These are phyloP conservation scores for Pichia sp. DNA, from an alignment of 1,139 yeast genomes.

Conservation along the genomic window DNA sequence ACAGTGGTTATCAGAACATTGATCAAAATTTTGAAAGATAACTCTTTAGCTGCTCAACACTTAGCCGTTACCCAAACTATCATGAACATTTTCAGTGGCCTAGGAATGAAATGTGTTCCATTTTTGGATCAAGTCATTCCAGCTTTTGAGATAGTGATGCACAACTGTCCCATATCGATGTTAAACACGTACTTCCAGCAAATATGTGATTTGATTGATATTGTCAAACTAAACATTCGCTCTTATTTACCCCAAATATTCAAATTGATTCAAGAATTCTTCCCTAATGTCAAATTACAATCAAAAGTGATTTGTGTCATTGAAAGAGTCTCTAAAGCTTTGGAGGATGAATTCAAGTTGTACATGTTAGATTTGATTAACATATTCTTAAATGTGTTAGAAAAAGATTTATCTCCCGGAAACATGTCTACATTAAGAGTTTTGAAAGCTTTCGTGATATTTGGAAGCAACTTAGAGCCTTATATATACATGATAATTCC, in stretches of 20 bases:
- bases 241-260: constrained; percentile 79
- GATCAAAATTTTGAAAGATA: constrained; percentile 78
- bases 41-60: constrained; percentile 81
- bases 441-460: constrained; percentile 79
- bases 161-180: constrained; percentile 74
- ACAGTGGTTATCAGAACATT: constrained; percentile 87
- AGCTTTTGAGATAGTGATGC: constrained; percentile 82
- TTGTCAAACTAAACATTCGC: constrained; percentile 86
- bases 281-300: constrained; percentile 63
- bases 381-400: constrained; percentile 69
- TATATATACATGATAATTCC: constrained; percentile 84
- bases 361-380: constrained; percentile 77
- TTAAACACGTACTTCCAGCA: constrained; percentile 89
- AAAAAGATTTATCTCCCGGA: constrained; percentile 65
- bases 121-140: constrained; percentile 85
- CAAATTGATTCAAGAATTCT: constrained; percentile 69
- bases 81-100: constrained; percentile 81
- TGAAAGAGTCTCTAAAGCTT: constrained; percentile 78
- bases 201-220: constrained; percentile 68
- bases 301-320: constrained; percentile 75
- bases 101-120: constrained; percentile 84
- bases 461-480: constrained; percentile 86
- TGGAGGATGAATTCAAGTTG: constrained; percentile 88
- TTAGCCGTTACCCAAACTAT: constrained; percentile 89
- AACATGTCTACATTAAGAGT: constrained; percentile 70